phyloP scores from a whole-genome alignment of 768 basidiomycete genomes.

The Boletus vinaceobasis region DNA sequence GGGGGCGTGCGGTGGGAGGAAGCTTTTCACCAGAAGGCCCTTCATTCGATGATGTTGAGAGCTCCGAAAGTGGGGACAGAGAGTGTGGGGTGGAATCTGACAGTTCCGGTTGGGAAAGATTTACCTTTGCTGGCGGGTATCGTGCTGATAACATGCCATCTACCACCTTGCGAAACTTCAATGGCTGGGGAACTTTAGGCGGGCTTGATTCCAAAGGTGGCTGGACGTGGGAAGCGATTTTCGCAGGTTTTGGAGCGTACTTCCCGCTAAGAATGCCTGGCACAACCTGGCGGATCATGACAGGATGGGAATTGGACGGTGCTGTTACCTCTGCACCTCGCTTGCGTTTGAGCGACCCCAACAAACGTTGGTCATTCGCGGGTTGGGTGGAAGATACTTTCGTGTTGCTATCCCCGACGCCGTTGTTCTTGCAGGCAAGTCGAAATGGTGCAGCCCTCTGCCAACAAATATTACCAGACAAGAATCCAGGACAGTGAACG shows the following conservation, averaged over 20 bases:
- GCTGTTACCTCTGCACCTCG: constrained; percentile 16
- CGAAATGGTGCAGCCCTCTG: constrained; percentile 13
- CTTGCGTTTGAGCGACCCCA: constrained; percentile 33
- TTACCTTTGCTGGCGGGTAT: constrained; percentile 21
- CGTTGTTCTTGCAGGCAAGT: constrained; percentile 8
- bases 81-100: constrained; percentile 1
- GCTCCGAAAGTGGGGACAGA: constrained; percentile 23
- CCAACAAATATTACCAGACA: background rate
- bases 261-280: constrained; percentile 33
- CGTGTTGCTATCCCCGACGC: constrained; percentile 3
- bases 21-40: constrained; percentile 5
- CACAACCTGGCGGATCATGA: constrained; percentile 36
- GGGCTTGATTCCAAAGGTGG: constrained; percentile 15
- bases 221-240: constrained; percentile 10
- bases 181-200: constrained; percentile 23
- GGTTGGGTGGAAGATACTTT: constrained; percentile 9
- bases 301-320: constrained; percentile 23
- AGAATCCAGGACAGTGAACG: background rate
- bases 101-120: constrained; percentile 2
- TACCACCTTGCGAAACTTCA: constrained; percentile 41
- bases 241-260: constrained; percentile 25
- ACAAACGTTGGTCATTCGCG: constrained; percentile 6
- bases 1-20: background rate
- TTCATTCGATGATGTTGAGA: constrained; percentile 22
- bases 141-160: constrained; percentile 34